A percentile compares a stretch with the other conserved stretches of the same genome.
Conservation (phyloP, 1,139 yeast species). For the Candida sanyaensis region DNA sequence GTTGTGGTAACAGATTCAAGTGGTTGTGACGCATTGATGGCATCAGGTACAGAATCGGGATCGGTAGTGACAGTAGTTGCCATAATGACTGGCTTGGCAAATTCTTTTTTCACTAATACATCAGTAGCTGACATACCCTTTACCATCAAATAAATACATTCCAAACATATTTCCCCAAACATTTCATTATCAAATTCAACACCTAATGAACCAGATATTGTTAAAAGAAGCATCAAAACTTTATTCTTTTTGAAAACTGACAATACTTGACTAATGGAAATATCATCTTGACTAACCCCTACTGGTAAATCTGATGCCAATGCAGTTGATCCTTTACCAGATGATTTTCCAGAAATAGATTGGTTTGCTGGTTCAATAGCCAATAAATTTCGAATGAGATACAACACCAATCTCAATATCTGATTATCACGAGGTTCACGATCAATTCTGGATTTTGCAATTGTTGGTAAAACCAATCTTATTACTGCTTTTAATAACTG, state of each 20-base stretch:
- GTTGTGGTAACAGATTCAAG: slow-evolving; percentile 25
- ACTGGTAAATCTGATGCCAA: slow-evolving; percentile 52
- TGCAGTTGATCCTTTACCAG: slow-evolving; percentile 25
- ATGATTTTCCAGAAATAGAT: slow-evolving; percentile 43
- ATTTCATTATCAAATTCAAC: slow-evolving; percentile 60
- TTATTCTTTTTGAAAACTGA: slow-evolving; percentile 62
- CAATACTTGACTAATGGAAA: slow-evolving; percentile 62
- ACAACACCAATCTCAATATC: slow-evolving; percentile 69
- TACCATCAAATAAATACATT: slow-evolving; percentile 64
- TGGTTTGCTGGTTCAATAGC: slow-evolving; percentile 71
- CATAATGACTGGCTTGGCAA: neutral
- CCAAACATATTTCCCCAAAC: slow-evolving; percentile 67
- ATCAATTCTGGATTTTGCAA: slow-evolving; percentile 54
- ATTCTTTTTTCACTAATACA: slow-evolving; percentile 1
- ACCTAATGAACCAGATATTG: slow-evolving; percentile 67
- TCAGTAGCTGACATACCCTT: slow-evolving; percentile 52
- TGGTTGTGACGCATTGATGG: slow-evolving; percentile 13
- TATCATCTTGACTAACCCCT: slow-evolving; percentile 61
- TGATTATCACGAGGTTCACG: slow-evolving; percentile 75
- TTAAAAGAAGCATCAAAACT: slow-evolving; percentile 69
- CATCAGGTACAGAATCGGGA: neutral
- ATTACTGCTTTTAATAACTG: slow-evolving; percentile 68
- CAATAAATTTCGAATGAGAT: slow-evolving; percentile 73
- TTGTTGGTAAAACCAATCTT: slow-evolving; percentile 66
- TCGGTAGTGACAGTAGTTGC: slow-evolving; percentile 4